Base-by-base conservation (phyloP, 768 basidiomycete genomes). In the Tricholoma matsutake region DNA sequence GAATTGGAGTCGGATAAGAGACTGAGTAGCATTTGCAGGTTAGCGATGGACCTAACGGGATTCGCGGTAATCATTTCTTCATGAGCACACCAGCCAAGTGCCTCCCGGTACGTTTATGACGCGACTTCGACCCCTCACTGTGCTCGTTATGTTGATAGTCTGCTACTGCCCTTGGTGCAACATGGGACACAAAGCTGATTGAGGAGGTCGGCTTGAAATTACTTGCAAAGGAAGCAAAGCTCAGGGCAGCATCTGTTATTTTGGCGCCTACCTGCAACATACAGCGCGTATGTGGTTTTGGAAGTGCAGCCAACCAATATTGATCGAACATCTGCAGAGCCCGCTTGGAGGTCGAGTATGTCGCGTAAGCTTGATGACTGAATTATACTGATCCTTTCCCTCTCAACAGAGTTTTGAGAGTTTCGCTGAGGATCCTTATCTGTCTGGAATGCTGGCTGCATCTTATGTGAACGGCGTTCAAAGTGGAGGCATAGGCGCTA, bases 181-280 rank as follows among this genome's bases (percentile, higher is more conserved):
- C 91, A 3, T 92, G 83, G 78, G 89, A 92, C 68, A 74, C 81
- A 0, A 75, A 83, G 22, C 82, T 92, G 49, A 79, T 93, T 25
- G 75, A 86, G 59, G 73, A 82, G 65, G 81, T 86, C 16, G 91
- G 87, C 2, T 68, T 78, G 43, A 84, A 85, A 67, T 77, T 92
- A 16, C 79, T 92, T 18, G 90, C 89, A 1, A 72, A 78, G 14
- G 91, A 92, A 71, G 86, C 88, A 3, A 92, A 88, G 72, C 76
- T 89, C 53, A 79, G 84, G 49, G 82, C 86, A 2, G 86, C 88
- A 9, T 86, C 87, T 11, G 72, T 91, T 2, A 76, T 92, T 31
- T 82, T 93, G 16, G 92, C 86, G 0, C 92, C 92, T 0, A 94
- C 92, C 0, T 89, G 88, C 69, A 94, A 94, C 69, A 92, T 91